These are phyloP conservation scores for Sphagnum tenellum DNA, from an alignment of 225 moss, liverwort and hornwort species.

Conservation along the genomic window DNA sequence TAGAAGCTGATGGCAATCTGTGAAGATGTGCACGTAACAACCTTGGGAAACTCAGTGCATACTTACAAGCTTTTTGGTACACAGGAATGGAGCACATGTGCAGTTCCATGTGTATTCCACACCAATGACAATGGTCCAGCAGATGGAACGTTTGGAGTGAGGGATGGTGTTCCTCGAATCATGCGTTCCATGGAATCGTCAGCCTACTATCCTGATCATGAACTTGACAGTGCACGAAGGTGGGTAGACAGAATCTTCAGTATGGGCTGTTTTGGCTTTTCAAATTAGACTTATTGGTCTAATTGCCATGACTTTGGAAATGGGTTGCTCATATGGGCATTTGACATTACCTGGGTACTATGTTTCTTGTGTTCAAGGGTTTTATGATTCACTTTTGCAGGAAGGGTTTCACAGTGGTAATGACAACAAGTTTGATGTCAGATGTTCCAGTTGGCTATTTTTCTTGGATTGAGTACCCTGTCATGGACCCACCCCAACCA, in stretches of 20 bases:
- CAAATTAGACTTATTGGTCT: not conserved
- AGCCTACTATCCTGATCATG: conserved; percentile 40
- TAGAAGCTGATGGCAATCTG: no score
- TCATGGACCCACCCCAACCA: conserved; percentile 58
- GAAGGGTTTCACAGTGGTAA: conserved; percentile 63
- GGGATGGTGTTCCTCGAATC: conserved; percentile 12
- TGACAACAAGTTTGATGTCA: conserved; percentile 95
- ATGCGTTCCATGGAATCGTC: conserved; percentile 47
- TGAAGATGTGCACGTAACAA: no score
- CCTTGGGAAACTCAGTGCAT: no score
- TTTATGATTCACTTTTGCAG: conserved; percentile 5
- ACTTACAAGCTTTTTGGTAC: not conserved
- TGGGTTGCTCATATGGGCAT: not conserved
- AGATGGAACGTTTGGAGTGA: conserved; percentile 24
- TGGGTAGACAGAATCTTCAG: not conserved
- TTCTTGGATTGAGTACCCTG: conserved; percentile 86
- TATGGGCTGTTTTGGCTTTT: no score
- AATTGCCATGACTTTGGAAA: not conserved
- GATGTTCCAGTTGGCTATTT: conserved; percentile 97
- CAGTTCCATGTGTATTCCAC: conserved; percentile 6
- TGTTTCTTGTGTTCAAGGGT: no score
- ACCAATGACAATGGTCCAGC: conserved; percentile 2
- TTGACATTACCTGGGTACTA: not conserved
- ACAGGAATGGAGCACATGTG: conserved; percentile 9
- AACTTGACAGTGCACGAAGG: conserved; percentile 15